A percentile compares a stretch with the other conserved stretches of the same genome.
Conservation (phyloP, 2,329 filamentous ascomycete genomes). For the Monascus ruber region DNA sequence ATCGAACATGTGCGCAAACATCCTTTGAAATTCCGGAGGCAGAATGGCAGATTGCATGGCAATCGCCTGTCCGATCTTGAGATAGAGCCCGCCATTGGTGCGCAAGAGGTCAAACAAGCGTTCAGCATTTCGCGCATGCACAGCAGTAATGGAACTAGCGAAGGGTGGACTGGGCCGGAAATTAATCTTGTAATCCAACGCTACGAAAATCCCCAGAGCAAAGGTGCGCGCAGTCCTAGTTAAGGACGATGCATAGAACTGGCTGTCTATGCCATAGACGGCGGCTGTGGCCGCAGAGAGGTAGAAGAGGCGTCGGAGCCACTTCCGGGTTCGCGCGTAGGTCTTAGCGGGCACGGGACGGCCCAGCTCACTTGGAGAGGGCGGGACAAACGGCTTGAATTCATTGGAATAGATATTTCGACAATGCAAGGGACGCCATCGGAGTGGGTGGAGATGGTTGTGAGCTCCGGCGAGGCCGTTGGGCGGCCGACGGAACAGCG, state of each 20-base stretch:
- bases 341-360: constrained; percentile 58
- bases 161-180: constrained; percentile 70
- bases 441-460: constrained; percentile 2
- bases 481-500: constrained; percentile 4
- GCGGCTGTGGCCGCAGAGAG: constrained; percentile 48
- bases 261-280: constrained; percentile 57
- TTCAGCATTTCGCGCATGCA: constrained; percentile 77
- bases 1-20: constrained; percentile 96
- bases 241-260: constrained; percentile 68
- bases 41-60: constrained; percentile 95
- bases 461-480: constrained; percentile 5
- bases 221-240: constrained; percentile 75
- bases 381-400: constrained; percentile 60
- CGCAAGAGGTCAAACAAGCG: constrained; percentile 70
- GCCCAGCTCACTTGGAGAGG: constrained; percentile 67
- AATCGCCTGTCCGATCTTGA: constrained; percentile 97
- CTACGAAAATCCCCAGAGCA: constrained; percentile 63
- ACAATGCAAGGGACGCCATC: constrained; percentile 7
- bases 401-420: constrained; percentile 27
- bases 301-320: constrained; percentile 61
- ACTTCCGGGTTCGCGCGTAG: constrained; percentile 60
- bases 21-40: constrained; percentile 87
- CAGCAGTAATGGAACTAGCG: constrained; percentile 59
- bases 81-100: constrained; percentile 80
- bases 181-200: constrained; percentile 92